Conservation (phyloP, 352 stramenopile species). For the Achlya hypogyna region DNA sequence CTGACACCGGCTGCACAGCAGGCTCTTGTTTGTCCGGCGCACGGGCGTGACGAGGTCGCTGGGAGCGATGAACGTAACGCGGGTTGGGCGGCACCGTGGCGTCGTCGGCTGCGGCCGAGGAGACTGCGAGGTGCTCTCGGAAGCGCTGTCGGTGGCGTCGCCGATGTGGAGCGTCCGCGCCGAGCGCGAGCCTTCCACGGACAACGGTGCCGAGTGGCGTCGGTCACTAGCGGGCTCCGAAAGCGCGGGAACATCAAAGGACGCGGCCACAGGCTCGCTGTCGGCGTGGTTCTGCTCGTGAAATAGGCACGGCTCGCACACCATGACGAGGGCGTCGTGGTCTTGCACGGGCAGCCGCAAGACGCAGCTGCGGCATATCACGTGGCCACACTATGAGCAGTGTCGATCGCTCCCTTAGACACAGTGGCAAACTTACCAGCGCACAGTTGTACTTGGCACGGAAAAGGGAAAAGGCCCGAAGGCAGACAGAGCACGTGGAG, state of each 20-base stretch:
- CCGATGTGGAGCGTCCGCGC: not conserved
- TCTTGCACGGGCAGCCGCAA: not conserved
- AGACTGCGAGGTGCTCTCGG: not conserved
- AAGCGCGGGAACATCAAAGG: too few relatives aligned
- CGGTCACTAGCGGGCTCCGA: too few relatives aligned
- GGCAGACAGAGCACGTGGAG: not conserved
- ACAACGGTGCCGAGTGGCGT: not conserved
- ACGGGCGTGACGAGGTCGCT: not conserved
- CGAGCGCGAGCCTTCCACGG: not conserved
- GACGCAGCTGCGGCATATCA: constrained; percentile 2
- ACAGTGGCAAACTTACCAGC: not conserved
- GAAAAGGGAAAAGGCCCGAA: not conserved
- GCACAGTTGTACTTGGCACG: constrained; percentile 5
- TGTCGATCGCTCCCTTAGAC: not conserved
- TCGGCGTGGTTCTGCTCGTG: not conserved
- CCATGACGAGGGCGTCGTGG: not conserved
- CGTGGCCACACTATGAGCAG: not conserved
- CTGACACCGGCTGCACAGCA: not conserved
- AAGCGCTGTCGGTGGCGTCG: not conserved
- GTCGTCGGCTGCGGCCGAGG: too few relatives aligned
- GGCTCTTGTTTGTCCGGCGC: not conserved
- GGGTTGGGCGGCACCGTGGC: too few relatives aligned
- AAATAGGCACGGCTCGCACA: not conserved
- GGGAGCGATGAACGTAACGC: not conserved
- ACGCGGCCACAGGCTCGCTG: not conserved